Evolutionary conservation across 441 rosid species (phyloP).

Genomic region (Raphanus hybrid): DNA sequence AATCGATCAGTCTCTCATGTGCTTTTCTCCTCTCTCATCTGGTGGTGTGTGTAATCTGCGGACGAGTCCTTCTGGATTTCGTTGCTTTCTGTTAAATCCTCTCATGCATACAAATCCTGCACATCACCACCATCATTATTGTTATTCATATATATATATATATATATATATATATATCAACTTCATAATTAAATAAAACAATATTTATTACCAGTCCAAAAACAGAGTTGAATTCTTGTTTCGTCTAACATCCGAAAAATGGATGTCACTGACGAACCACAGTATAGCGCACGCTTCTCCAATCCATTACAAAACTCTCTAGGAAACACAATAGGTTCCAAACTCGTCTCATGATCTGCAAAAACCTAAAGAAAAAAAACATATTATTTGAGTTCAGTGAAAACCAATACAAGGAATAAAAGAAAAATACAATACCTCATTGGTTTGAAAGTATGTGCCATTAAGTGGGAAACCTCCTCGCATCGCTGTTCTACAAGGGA

Average conservation of each 20-base stretch:
- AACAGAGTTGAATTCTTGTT: slow-evolving; percentile 44
- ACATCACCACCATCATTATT: slow-evolving; percentile 5
- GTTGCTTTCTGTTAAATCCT: slow-evolving; percentile 49
- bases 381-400: background rate
- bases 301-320: slow-evolving; percentile 47
- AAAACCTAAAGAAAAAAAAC: slow-evolving; percentile 49
- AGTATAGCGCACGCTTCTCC: slow-evolving; percentile 45
- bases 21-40: slow-evolving; percentile 43
- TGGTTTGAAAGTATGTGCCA: slow-evolving; percentile 75
- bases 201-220: slow-evolving; percentile 45
- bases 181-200: background rate
- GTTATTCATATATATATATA: background rate
- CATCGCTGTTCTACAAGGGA: slow-evolving; percentile 66
- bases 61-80: slow-evolving; percentile 51
- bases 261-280: slow-evolving; percentile 53
- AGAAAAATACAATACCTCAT: slow-evolving; percentile 48
- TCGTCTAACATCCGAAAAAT: slow-evolving; percentile 42
- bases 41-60: slow-evolving; percentile 52
- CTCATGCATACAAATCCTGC: slow-evolving; percentile 66
- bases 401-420: background rate
- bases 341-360: slow-evolving; percentile 62
- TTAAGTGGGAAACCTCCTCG: slow-evolving; percentile 61
- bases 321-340: slow-evolving; percentile 42
- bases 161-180: background rate
- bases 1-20: slow-evolving; percentile 9